These are phyloP conservation scores for Chaetothyriales sp. DNA, from an alignment of 2,329 filamentous ascomycete genomes.

Conservation along the genomic window DNA sequence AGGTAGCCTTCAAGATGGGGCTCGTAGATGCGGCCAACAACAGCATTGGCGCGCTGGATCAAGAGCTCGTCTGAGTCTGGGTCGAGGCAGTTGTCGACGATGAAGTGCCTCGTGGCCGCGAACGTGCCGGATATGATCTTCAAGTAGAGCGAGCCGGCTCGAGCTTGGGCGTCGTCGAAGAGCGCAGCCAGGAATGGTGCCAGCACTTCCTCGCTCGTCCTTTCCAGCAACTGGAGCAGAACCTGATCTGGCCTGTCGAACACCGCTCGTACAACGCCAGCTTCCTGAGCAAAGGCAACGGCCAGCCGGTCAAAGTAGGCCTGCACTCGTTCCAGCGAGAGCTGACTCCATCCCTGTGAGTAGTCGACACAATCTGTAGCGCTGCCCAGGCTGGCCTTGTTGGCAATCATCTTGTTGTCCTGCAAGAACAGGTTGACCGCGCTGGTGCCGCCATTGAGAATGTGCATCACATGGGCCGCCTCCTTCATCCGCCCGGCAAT, in stretches of 20 bases:
- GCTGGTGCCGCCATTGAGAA: constrained; percentile 63
- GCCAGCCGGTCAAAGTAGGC: constrained; percentile 65
- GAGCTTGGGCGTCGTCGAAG: constrained; percentile 72
- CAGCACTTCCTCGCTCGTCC: constrained; percentile 65
- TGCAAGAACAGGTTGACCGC: constrained; percentile 76
- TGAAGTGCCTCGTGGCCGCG: constrained; percentile 68
- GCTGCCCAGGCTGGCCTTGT: constrained; percentile 55
- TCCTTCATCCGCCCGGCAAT: constrained; percentile 75
- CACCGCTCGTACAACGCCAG: constrained; percentile 61
- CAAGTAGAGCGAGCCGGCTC: constrained; percentile 61
- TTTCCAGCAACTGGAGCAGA: constrained; percentile 64
- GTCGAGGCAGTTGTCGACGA: constrained; percentile 52
- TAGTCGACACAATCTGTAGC: constrained; percentile 69
- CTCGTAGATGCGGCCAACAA: constrained; percentile 64
- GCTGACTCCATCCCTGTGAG: constrained; percentile 39
- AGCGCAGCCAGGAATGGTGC: constrained; percentile 73
- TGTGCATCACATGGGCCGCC: constrained; percentile 73
- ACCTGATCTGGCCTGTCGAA: constrained; percentile 60
- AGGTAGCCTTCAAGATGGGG: constrained; percentile 89
- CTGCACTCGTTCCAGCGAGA: constrained; percentile 66
- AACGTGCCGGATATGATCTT: constrained; percentile 78
- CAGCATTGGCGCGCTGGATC: constrained; percentile 47
- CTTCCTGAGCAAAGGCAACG: constrained; percentile 66
- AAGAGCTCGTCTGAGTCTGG: constrained; percentile 44
- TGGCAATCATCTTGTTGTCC: constrained; percentile 69